phyloP scores from a whole-genome alignment of 1,139 yeast genomes.

The Saccharomyces hybrid region DNA sequence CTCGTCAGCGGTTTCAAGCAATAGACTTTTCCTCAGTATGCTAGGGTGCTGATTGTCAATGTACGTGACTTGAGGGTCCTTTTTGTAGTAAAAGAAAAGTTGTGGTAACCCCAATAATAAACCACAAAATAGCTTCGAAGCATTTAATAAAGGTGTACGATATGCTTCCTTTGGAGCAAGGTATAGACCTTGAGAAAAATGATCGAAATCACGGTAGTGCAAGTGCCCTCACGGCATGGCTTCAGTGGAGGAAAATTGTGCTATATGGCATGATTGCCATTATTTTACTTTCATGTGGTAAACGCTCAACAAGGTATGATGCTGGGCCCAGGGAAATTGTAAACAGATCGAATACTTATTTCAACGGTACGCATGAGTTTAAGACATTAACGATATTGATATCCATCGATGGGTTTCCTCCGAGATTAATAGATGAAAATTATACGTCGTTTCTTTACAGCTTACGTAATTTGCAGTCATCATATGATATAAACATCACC shows the following conservation, averaged over 20 bases:
- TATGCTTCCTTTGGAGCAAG: not conserved
- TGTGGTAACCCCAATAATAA: not conserved
- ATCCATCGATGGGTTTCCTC: conserved; percentile 85
- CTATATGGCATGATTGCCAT: not conserved
- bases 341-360: not conserved
- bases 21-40: not conserved
- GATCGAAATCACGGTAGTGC: not conserved
- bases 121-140: not conserved
- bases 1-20: not conserved
- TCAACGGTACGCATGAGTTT: conserved; percentile 65
- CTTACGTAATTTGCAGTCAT: conserved; percentile 31
- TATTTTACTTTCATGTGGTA: not conserved
- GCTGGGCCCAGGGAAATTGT: not conserved
- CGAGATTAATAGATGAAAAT: conserved; percentile 65
- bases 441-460: conserved; percentile 64
- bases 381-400: conserved; percentile 70
- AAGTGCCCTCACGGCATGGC: not conserved
- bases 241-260: not conserved
- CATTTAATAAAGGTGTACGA: not conserved
- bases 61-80: not conserved
- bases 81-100: not conserved
- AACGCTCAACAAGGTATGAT: not conserved
- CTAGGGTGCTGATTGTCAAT: not conserved
- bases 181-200: not conserved
- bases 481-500: conserved; percentile 52